Conservation (phyloP, 805 yeast species). For the Kluyveromyces siamensis region DNA sequence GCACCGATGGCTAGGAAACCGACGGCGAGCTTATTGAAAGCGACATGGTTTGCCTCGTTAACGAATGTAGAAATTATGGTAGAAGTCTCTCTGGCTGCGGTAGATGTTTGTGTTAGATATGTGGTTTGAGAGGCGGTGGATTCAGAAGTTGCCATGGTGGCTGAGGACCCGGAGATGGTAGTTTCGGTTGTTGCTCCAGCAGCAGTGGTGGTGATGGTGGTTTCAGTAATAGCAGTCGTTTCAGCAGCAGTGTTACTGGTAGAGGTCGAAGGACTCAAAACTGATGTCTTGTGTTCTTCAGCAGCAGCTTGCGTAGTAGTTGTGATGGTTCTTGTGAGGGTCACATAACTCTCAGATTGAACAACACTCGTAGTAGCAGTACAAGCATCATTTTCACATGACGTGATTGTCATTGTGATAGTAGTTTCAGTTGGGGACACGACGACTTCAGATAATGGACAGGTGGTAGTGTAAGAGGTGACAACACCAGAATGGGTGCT, state of each 20-base stretch:
- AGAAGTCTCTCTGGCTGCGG: not conserved
- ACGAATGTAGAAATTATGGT: conserved; percentile 4
- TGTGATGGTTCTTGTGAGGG: not conserved
- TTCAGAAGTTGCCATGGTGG: not conserved
- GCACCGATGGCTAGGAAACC: conserved; percentile 3
- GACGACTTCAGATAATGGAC: conserved; percentile 7
- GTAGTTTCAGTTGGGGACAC: not conserved
- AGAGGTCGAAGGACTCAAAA: not conserved
- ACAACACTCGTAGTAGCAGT: conserved; percentile 5
- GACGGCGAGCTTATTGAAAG: conserved; percentile 1
- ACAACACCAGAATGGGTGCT: conserved; percentile 4
- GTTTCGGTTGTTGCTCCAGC: not conserved
- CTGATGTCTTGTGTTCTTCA: not conserved
- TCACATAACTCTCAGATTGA: not conserved
- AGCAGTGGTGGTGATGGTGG: not conserved
- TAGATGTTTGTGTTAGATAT: conserved; percentile 1
- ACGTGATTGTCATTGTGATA: conserved; percentile 3
- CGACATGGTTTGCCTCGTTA: conserved; percentile 4
- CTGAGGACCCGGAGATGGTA: no score
- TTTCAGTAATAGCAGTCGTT: not conserved
- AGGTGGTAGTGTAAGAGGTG: conserved; percentile 10
- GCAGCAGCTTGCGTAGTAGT: not conserved
- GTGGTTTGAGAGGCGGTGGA: not conserved
- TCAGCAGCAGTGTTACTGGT: no score
- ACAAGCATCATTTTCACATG: conserved; percentile 4